Evolutionary conservation across 1,284 basidiomycete genomes (phyloP), one percentile per base, ranked within the genome.

Genomic region (Sanghuangporus sanghuang): DNA sequence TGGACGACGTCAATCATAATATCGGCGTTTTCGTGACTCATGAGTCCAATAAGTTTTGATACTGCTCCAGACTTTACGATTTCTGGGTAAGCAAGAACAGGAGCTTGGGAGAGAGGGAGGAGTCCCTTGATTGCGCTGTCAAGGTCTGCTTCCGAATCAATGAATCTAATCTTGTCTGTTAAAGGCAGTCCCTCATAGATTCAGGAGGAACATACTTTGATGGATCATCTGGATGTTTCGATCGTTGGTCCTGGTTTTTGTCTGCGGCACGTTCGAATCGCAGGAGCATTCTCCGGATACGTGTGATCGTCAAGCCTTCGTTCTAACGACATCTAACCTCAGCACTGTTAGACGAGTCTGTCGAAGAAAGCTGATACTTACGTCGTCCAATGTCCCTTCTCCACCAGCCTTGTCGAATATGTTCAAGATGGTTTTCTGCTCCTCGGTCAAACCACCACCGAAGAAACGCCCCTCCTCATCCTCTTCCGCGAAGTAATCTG

Each of bases 91-190:
- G 94, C 90, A 7, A 93, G 74, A 3, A 81, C 78, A 0, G 95
- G 93, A 14, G 85, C 85, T 71, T 98, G 95, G 0, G 97, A 93
- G n/a, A 99, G 81, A 1, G 96, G 88, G 6, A 95, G 78, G 58
- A 98, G 79, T 2, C 91, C 83, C 72, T 96, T 95, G 66, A 99
- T 84, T 14, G 93, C 85, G 59, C 81, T 79, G 70, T 99, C 94
- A 7, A 99, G 83, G 71, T 98, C 95, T 32, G 93, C 92, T 79
- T 99, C 97, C 0, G 97, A 99, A 71, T 98, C 95, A 71, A 99
- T 97, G 79, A 99, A 99, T 74, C 96, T 96, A 39, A 4, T 2
- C n/a, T 42, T 23, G 53, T 54, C 23, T 63, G 38, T 11, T 39
- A 21, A 53, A 36, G 35, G 42, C n/a, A 38, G 27, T 14, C 39